Base-by-base conservation (phyloP, 1,284 basidiomycete species). In the Sporisorium scitamineum region DNA sequence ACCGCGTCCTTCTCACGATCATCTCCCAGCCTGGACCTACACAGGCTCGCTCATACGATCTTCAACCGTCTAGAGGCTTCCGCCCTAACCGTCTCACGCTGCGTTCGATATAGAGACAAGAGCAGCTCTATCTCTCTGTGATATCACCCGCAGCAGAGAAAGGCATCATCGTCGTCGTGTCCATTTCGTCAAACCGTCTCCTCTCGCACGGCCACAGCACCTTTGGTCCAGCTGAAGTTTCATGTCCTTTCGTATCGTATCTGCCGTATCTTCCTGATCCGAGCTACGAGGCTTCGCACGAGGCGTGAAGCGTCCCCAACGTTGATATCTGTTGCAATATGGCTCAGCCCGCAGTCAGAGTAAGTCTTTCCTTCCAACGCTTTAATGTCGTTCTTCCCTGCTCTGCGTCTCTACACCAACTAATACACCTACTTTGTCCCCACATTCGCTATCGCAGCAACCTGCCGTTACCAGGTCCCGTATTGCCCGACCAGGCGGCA, bases 261-360 rank as follows among this genome's bases (percentile, higher is more conserved):
- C 45, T 5, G 27, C 11, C 22, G 37, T 34, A 22, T 32, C 37
- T n/a, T 48, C 14, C 31, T 59, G 20, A 55, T 52, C 31, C 42
- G 54, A 61, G 59, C 69, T 39, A 22, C 31, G 18, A 54, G 59
- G 52, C 52, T 61, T 31, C 13, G 13, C 26, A 26, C 54, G 52
- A 51, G 59, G 16, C 66, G 51, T 42, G 29, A 37, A 51, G 55
- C 39, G 31, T 45, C 27, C 18, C 14, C 5, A 48, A 16, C 34
- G n/a, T 24, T 26, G 24, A 5, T 18, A 8, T 54, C 27, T 44
- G 26, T 6, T 16, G 14, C 63, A 71, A 57, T n/a, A 71, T 71
- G 69, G 69, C 69, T 42, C 69, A 71, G 34, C 69, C 69, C 31
- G 62, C 69, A 44, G 69, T 71, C 58, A 71, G 69, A 62, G 69